phyloP scores from a whole-genome alignment of 768 basidiomycete genomes.

The Boletus bicolor region DNA sequence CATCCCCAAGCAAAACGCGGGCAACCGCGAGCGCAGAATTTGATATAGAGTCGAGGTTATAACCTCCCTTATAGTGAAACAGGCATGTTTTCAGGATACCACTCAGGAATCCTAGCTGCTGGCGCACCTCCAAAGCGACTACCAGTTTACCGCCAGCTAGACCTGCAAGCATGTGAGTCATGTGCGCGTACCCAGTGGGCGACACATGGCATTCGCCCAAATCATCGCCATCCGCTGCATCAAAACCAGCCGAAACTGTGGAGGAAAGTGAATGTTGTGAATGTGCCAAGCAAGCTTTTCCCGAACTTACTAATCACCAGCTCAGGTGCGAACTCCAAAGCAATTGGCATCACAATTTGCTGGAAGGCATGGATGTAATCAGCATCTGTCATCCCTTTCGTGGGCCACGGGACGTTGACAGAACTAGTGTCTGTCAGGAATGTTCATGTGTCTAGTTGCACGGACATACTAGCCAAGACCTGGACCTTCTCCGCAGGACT shows the following conservation, averaged over 20 bases:
- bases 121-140: constrained; percentile 83
- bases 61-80: constrained; percentile 70
- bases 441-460: constrained; percentile 1
- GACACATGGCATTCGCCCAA: constrained; percentile 90
- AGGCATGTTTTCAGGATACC: background rate
- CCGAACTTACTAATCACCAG: constrained; percentile 81
- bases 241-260: constrained; percentile 95
- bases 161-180: constrained; percentile 95
- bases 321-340: constrained; percentile 93
- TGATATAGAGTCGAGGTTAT: constrained; percentile 88
- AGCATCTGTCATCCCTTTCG: constrained; percentile 83
- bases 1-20: constrained; percentile 82
- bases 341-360: constrained; percentile 94
- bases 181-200: constrained; percentile 93
- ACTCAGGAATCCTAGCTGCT: constrained; percentile 4
- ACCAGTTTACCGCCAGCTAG: constrained; percentile 87
- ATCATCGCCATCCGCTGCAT: constrained; percentile 90
- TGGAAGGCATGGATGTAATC: constrained; percentile 98
- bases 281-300: background rate
- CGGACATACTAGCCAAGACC: constrained; percentile 81
- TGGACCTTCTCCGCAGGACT: constrained; percentile 78
- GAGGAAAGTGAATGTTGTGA: background rate
- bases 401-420: constrained; percentile 96
- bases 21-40: constrained; percentile 85
- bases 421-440: constrained; percentile 49